Conservation (phyloP, 345 rosid species). For the Gynandropsis gynandra region DNA sequence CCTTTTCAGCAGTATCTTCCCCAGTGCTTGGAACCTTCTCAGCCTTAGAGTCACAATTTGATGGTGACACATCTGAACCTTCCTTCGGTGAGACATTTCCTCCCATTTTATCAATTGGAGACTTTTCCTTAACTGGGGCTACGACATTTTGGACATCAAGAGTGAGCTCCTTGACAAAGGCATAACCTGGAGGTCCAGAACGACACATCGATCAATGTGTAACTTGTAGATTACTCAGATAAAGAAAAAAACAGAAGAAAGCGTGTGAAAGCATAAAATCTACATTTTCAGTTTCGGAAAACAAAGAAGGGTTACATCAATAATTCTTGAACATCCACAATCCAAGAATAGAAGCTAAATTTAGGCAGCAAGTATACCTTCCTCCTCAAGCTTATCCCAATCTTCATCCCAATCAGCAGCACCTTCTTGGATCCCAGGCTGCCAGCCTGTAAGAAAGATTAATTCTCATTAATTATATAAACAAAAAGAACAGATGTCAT, state of each 20-base stretch:
- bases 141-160: conserved; percentile 81
- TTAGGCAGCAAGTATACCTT: conserved; percentile 43
- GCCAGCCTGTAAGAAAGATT: conserved; percentile 65
- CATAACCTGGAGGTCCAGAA: conserved; percentile 49
- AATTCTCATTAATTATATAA: conserved; percentile 25
- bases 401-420: conserved; percentile 97
- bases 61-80: conserved; percentile 28
- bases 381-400: conserved; percentile 89
- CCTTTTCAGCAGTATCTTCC: conserved; percentile 46
- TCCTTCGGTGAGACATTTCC: conserved; percentile 26
- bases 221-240: too few relatives aligned
- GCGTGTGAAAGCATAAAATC: too few relatives aligned
- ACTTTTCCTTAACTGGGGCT: conserved; percentile 76
- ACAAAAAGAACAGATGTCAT: conserved; percentile 3
- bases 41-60: conserved; percentile 35
- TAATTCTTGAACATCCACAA: conserved; percentile 18
- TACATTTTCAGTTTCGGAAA: background rate
- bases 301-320: conserved; percentile 6
- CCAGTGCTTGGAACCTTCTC: conserved; percentile 39
- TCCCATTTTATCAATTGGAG: conserved; percentile 31
- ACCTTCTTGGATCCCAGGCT: conserved; percentile 84
- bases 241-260: too few relatives aligned
- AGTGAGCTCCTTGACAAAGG: conserved; percentile 87
- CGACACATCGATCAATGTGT: background rate
- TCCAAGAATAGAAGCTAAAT: conserved; percentile 1